These are phyloP conservation scores for Castanospermum australe DNA, from an alignment of 306 rosid genomes.

Conservation along the genomic window DNA sequence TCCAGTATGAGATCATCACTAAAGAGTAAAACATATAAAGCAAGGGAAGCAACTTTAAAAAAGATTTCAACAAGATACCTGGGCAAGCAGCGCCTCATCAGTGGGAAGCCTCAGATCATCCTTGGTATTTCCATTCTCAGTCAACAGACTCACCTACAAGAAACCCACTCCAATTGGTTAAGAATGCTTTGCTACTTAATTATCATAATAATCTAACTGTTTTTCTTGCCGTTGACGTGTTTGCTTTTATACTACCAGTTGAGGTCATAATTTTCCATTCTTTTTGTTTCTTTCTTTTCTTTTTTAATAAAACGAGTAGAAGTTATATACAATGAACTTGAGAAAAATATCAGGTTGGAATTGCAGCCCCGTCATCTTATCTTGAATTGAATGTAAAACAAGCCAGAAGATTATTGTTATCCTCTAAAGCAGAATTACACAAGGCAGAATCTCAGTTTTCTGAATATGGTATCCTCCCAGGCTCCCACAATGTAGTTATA, in stretches of 20 bases:
- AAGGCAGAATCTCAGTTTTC: not conserved
- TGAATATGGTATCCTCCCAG: not conserved
- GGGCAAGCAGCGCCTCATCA: conserved; percentile 59
- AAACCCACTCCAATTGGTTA: conserved; percentile 3
- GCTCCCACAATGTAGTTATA: not conserved
- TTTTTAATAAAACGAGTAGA: not conserved
- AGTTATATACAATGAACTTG: not conserved
- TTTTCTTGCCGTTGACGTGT: not conserved
- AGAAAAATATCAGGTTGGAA: not conserved
- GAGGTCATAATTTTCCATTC: not conserved
- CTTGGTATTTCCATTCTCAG: conserved; percentile 75
- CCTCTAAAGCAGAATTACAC: not conserved
- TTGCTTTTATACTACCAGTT: not conserved
- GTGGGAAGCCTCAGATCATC: conserved; percentile 84
- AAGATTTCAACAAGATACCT: conserved; percentile 37
- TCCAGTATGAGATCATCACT: not conserved
- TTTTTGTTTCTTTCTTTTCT: not conserved
- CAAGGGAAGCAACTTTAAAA: not conserved
- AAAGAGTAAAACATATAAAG: not conserved
- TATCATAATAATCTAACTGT: not conserved
- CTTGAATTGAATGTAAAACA: not conserved
- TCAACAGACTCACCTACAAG: conserved; percentile 66
- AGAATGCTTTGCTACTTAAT: not conserved
- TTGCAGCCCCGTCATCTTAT: not conserved
- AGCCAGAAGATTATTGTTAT: not conserved